phyloP scores from a whole-genome alignment of 805 yeast genomes.

The Tetrapisispora namnaoensis region DNA sequence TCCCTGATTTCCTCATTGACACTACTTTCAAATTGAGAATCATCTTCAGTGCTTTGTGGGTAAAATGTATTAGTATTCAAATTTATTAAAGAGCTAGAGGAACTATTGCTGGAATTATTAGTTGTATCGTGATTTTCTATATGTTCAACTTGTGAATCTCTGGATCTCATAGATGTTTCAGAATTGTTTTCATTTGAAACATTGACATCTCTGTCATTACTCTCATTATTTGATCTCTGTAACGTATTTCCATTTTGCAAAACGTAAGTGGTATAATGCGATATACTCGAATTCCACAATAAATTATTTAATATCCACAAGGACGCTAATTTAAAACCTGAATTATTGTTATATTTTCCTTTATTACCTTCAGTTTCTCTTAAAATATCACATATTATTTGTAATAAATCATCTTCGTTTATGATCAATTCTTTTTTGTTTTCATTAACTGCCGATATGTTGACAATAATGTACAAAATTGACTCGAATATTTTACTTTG shows the following conservation, averaged over 20 bases:
- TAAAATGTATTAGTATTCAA: not conserved
- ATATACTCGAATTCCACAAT: conserved; percentile 25
- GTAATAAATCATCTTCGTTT: conserved; percentile 23
- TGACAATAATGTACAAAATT: conserved; percentile 26
- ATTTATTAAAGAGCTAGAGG: not conserved
- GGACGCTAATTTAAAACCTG: conserved; percentile 22
- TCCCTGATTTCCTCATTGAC: not conserved
- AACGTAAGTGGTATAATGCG: conserved; percentile 18
- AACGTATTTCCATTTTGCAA: not conserved
- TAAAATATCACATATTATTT: conserved; percentile 19
- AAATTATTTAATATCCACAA: conserved; percentile 27
- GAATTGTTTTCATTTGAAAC: not conserved
- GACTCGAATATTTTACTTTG: conserved; percentile 25
- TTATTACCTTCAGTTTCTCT: conserved; percentile 13
- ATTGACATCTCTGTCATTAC: not conserved
- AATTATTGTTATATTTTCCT: conserved; percentile 17
- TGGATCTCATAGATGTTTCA: not conserved
- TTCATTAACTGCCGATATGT: conserved; percentile 28
- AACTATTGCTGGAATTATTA: not conserved
- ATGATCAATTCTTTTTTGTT: conserved; percentile 25
- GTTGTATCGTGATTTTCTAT: not conserved
- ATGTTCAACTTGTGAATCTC: not conserved
- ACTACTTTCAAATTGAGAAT: too few species aligned
- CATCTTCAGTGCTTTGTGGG: not conserved
- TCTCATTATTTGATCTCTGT: conserved; percentile 2